These are phyloP conservation scores for Parathielavia hyrcaniae DNA, from an alignment of 495 filamentous ascomycete species.

Conservation along the genomic window DNA sequence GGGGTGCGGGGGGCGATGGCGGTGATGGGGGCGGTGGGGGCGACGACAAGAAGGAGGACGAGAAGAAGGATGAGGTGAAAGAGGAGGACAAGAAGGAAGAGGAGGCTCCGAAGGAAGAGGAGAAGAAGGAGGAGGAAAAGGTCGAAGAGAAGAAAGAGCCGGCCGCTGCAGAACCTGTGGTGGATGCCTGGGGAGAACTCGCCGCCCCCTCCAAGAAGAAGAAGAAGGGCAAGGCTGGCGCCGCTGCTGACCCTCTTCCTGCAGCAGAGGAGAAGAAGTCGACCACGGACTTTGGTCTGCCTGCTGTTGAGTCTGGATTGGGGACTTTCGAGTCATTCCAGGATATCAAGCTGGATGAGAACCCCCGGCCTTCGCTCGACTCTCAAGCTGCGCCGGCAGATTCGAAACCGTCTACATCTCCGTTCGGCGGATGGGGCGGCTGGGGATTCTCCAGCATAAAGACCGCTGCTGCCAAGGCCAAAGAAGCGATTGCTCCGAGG, in stretches of 20 bases:
- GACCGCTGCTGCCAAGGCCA: conserved; percentile 14
- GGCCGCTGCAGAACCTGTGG: conserved; percentile 21
- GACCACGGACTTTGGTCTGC: conserved; percentile 21
- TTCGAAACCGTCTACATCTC: conserved; percentile 22
- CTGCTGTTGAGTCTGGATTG: conserved; percentile 15
- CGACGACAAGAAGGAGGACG: conserved; percentile 26
- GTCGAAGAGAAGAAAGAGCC: conserved; percentile 21
- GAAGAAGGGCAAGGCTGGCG: conserved; percentile 38
- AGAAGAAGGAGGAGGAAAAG: conserved; percentile 17
- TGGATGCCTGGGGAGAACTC: conserved; percentile 13
- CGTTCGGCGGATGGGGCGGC: conserved; percentile 36
- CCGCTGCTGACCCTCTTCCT: conserved; percentile 20
- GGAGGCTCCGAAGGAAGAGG: conserved; percentile 32
- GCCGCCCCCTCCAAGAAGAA: conserved; percentile 31
- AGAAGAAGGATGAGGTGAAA: conserved; percentile 30
- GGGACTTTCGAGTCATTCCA: conserved; percentile 36
- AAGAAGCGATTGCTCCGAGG: conserved; percentile 22
- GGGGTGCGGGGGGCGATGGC: conserved; percentile 23
- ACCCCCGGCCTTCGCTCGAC: conserved; percentile 29
- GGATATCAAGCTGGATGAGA: conserved; percentile 47
- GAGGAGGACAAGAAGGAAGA: conserved; percentile 31
- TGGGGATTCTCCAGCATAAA: conserved; percentile 20
- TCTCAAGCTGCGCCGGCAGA: conserved; percentile 33
- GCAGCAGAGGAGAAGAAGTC: conserved; percentile 20
- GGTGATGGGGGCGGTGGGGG: conserved; percentile 27